Conservation (phyloP, 2,329 filamentous ascomycete genomes). For the Aspergillus glaucus region DNA sequence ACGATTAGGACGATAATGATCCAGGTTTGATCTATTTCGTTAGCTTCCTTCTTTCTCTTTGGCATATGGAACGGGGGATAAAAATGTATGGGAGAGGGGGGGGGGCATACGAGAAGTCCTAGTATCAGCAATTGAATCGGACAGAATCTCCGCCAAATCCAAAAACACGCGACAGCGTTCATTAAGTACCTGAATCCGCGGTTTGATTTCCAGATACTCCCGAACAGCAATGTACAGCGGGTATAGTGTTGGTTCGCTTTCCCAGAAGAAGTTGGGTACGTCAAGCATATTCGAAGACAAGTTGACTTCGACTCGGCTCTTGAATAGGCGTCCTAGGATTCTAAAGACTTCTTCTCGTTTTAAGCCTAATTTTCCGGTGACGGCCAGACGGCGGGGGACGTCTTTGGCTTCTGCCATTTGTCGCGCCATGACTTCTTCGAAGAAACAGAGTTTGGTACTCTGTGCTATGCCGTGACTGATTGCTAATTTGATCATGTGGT, state of each 20-base stretch:
- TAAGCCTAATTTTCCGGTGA: conserved; percentile 89
- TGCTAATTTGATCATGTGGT: conserved; percentile 98
- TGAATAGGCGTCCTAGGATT: conserved; percentile 84
- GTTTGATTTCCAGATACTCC: conserved; percentile 96
- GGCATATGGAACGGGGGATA: neutral
- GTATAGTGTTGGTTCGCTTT: conserved; percentile 88
- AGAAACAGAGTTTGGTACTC: conserved; percentile 92
- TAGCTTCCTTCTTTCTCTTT: neutral
- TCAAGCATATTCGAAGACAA: conserved; percentile 94
- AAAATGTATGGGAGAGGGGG: neutral
- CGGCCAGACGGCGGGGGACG: conserved; percentile 78
- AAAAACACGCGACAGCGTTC: conserved; percentile 95
- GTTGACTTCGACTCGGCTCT: conserved; percentile 92
- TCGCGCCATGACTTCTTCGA: conserved; percentile 90
- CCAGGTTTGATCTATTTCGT: conserved; percentile 69
- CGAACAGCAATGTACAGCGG: conserved; percentile 90
- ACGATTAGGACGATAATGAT: conserved; percentile 94
- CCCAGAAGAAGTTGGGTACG: conserved; percentile 97
- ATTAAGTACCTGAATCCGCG: conserved; percentile 91
- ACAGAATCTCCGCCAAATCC: conserved; percentile 89
- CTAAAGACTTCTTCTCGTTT: conserved; percentile 84
- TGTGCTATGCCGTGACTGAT: conserved; percentile 97
- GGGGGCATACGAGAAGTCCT: conserved; percentile 69
- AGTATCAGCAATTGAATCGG: conserved; percentile 83
- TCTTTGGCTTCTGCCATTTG: conserved; percentile 92